Evolutionary conservation across 2,329 filamentous ascomycete species (phyloP).

Genomic region (Akanthomyces muscarius): DNA sequence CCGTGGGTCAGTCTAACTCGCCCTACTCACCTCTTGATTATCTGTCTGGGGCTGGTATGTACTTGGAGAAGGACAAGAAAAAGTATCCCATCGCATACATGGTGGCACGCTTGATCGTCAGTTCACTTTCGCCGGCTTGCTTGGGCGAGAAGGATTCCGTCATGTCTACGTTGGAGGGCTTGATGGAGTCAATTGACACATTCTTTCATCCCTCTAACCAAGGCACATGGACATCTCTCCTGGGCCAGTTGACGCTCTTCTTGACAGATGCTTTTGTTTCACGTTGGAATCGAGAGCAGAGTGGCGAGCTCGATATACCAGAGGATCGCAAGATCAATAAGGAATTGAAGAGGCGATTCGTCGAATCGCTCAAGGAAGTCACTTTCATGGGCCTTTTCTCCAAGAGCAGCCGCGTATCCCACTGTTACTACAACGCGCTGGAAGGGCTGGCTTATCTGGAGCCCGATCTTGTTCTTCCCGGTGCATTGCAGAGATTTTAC

Average conservation of each 20-base stretch:
- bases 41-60: slow-evolving; percentile 74
- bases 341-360: slow-evolving; percentile 82
- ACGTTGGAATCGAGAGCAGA: slow-evolving; percentile 93
- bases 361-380: slow-evolving; percentile 82
- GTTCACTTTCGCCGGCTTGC: slow-evolving; percentile 84
- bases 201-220: slow-evolving; percentile 99
- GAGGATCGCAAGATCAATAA: slow-evolving; percentile 72
- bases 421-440: slow-evolving; percentile 84
- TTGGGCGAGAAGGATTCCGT: slow-evolving; percentile 74
- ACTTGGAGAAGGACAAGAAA: slow-evolving; percentile 87
- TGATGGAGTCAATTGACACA: slow-evolving; percentile 93
- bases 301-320: slow-evolving; percentile 84
- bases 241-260: slow-evolving; percentile 88
- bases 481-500: slow-evolving; percentile 92
- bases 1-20: slow-evolving; percentile 91
- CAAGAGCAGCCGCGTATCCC: slow-evolving; percentile 88
- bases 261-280: slow-evolving; percentile 95
- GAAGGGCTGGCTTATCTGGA: slow-evolving; percentile 89
- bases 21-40: slow-evolving; percentile 86
- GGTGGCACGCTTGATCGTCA: slow-evolving; percentile 87
- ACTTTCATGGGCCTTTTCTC: slow-evolving; percentile 98
- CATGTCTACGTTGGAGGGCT: slow-evolving; percentile 77
- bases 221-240: slow-evolving; percentile 81
- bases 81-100: slow-evolving; percentile 91
- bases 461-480: slow-evolving; percentile 85